These are phyloP conservation scores for Triangularia verruculosa DNA, from an alignment of 2,329 filamentous ascomycete species.

Conservation along the genomic window DNA sequence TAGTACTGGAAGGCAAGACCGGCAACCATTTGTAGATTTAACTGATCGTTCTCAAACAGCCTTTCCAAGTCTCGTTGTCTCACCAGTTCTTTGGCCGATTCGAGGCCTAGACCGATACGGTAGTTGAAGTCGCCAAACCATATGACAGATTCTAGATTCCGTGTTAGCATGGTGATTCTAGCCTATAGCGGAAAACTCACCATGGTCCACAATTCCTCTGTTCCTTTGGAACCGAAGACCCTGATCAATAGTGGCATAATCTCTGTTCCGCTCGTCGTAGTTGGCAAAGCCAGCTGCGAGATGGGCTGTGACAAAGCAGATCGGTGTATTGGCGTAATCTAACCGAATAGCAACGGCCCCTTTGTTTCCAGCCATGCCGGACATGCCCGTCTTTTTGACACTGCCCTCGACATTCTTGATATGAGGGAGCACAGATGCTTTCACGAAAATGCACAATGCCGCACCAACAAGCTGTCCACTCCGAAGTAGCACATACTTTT, in stretches of 20 bases:
- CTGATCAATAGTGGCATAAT: slow-evolving; percentile 84
- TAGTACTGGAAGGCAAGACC: slow-evolving; percentile 89
- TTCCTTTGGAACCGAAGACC: slow-evolving; percentile 90
- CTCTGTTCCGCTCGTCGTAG: slow-evolving; percentile 91
- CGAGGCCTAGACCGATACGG: slow-evolving; percentile 79
- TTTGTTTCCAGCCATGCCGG: slow-evolving; percentile 97
- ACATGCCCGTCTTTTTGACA: slow-evolving; percentile 91
- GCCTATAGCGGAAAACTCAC: slow-evolving; percentile 36
- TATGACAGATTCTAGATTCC: slow-evolving; percentile 63
- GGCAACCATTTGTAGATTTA: slow-evolving; percentile 95
- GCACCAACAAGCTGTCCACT: slow-evolving; percentile 94
- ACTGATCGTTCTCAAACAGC: slow-evolving; percentile 88
- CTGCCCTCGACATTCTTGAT: slow-evolving; percentile 98
- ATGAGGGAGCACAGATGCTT: slow-evolving; percentile 67
- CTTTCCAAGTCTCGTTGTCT: slow-evolving; percentile 69
- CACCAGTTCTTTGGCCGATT: slow-evolving; percentile 72
- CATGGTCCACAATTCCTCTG: slow-evolving; percentile 86
- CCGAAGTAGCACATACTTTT: slow-evolving; percentile 83
- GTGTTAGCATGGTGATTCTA: slow-evolving; percentile 22
- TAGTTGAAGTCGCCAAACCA: slow-evolving; percentile 99
- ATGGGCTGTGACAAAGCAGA: slow-evolving; percentile 96
- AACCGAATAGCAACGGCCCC: slow-evolving; percentile 94
- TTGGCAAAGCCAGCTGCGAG: slow-evolving; percentile 94
- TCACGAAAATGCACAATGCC: slow-evolving; percentile 88
- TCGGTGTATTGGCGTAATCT: slow-evolving; percentile 86